phyloP scores from a whole-genome alignment of 441 rosid species.

The Lepidium campestre region DNA sequence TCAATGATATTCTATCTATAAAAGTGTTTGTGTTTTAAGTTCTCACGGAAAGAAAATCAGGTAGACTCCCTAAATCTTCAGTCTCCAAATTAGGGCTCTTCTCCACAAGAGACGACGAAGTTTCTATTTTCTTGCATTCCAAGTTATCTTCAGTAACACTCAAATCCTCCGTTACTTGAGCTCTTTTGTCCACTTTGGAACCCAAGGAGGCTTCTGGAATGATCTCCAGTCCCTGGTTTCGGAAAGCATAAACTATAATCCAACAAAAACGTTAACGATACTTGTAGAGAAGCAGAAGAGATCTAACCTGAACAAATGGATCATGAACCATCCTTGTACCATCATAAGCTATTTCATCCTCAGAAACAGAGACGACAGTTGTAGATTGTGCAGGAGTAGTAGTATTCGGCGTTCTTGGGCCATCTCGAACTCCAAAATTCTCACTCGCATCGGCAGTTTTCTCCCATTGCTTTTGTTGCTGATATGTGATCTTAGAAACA shows the following conservation, averaged over 20 bases:
- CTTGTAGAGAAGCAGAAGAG: not conserved
- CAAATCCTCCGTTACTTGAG: constrained; percentile 42
- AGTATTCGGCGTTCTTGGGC: constrained; percentile 61
- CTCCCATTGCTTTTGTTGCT: constrained; percentile 46
- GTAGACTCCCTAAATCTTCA: constrained; percentile 64
- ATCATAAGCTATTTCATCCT: constrained; percentile 36
- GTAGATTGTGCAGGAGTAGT: constrained; percentile 53
- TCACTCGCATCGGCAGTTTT: constrained; percentile 29
- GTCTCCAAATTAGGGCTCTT: constrained; percentile 35
- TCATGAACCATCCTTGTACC: constrained; percentile 15
- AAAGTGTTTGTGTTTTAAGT: not conserved
- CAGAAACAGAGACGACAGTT: constrained; percentile 14
- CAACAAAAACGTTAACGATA: not conserved
- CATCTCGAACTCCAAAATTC: constrained; percentile 28
- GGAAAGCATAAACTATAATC: not conserved
- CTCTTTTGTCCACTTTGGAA: constrained; percentile 39
- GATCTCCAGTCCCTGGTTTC: constrained; percentile 30
- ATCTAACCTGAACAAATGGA: constrained; percentile 18
- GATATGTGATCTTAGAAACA: constrained; percentile 69
- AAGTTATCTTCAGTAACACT: constrained; percentile 40
- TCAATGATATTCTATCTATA: not conserved
- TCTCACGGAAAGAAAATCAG: constrained; percentile 68
- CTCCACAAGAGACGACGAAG: constrained; percentile 18
- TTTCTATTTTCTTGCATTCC: constrained; percentile 40
- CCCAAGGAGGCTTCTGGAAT: constrained; percentile 33